These are phyloP conservation scores for Rhodotorula sp. DNA, from an alignment of 1,284 basidiomycete species.

Conservation along the genomic window DNA sequence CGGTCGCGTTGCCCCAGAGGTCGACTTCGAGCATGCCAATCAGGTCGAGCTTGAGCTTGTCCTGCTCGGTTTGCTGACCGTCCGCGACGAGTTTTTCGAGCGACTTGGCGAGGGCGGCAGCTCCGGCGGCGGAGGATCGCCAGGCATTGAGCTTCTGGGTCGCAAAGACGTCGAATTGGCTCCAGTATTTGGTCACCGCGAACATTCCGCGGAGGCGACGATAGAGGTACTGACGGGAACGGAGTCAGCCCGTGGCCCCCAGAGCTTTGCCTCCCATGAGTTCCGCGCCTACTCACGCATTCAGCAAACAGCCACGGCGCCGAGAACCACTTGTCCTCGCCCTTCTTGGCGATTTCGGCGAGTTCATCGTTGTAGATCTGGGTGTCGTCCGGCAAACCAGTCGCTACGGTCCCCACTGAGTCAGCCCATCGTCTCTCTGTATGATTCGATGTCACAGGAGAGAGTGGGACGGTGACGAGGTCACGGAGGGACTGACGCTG, in stretches of 20 bases:
- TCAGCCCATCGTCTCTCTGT: neutral
- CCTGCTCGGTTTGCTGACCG: constrained; percentile 50
- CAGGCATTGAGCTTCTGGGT: constrained; percentile 79
- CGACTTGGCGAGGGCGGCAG: constrained; percentile 55
- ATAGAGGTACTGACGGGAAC: constrained; percentile 59
- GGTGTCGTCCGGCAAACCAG: constrained; percentile 54
- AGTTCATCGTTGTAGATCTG: constrained; percentile 74
- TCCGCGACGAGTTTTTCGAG: constrained; percentile 36
- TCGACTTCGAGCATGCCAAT: constrained; percentile 65
- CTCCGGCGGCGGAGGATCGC: constrained; percentile 70
- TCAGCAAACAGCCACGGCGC: constrained; percentile 93
- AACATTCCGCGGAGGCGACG: constrained; percentile 77
- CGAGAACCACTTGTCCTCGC: constrained; percentile 79
- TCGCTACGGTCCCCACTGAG: neutral
- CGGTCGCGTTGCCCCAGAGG: constrained; percentile 53
- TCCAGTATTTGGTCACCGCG: constrained; percentile 69
- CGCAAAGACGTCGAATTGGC: constrained; percentile 78
- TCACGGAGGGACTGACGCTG: constrained; percentile 17
- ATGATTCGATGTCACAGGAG: too few relatives aligned
- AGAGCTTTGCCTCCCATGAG: neutral
- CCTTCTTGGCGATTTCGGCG: constrained; percentile 54
- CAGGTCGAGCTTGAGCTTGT: constrained; percentile 60
- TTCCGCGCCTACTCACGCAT: constrained; percentile 54
- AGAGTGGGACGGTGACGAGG: neutral
- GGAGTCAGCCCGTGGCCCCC: neutral